Evolutionary conservation across 176 grass and related monocot genomes (phyloP), one percentile per base, ranked within the genome.

Genomic region (Avena atlantica): DNA sequence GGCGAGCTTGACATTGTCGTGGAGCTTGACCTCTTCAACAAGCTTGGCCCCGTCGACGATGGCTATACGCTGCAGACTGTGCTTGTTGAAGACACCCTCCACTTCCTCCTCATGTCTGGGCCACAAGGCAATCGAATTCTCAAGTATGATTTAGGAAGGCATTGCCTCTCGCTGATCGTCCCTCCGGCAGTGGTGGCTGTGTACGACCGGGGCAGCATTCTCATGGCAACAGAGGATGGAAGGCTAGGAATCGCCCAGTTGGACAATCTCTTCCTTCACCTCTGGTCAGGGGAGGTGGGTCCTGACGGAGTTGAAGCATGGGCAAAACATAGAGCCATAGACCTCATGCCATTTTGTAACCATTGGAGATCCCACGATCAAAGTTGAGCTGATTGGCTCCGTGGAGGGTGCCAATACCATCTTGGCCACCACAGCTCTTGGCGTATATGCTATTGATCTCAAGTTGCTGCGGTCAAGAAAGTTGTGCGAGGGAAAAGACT

Each of bases 71-170:
- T n/a, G 3, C 48, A 65, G 5, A 37, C 45, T 24, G 16, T 53
- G 7, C 81, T 83, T 7, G 8, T 42, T 12, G 20, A 55, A 57
- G 51, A 71, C 2, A 16, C 13, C 14, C 66, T 83, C 65, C 70
- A 71, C 51, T 83, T 83, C 31, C 63, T 66, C 63, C 63, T 66
- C 63, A 44, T 17, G 6, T n/a, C 19, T 82, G 63, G 34, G 48
- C 9, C 63, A 29, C 63, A 37, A 36, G 80, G 64, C 17, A 36
- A 8, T 65, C 3, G 8, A 9, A 49, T 81, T 47, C 78, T 81
- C 7, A 17, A 27, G 78, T 81, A 29, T 1, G 14, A 65, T 6
- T 2, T 29, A 44, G 60, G 12, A 14, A 19, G 8, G 14, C 59
- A 47, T 25, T 23, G 0, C 9, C 58, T 81, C 1, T 81, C 78